Evolutionary conservation across 192 early-diverging fungal species (phyloP).

Genomic region (Coemansia sp.): DNA sequence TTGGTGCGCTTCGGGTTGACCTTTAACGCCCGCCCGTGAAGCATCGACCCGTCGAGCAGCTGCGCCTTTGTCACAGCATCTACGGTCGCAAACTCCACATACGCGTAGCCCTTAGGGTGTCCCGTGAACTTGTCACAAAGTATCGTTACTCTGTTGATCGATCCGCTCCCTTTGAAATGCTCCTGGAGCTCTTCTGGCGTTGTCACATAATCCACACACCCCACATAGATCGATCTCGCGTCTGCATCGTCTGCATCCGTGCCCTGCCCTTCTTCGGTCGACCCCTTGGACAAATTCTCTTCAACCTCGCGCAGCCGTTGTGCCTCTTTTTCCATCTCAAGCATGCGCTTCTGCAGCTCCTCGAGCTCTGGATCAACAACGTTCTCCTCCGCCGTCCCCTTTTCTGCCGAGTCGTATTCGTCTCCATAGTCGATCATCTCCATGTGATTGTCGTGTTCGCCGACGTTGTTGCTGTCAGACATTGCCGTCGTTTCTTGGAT

Average conservation of each 20-base stretch:
- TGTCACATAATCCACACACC: slow-evolving; percentile 93
- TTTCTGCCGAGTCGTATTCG: slow-evolving; percentile 11
- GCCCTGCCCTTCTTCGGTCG: slow-evolving; percentile 14
- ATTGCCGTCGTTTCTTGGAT: not conserved
- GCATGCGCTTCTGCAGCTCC: slow-evolving; percentile 48
- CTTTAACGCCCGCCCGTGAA: slow-evolving; percentile 83
- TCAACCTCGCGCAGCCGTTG: slow-evolving; percentile 53
- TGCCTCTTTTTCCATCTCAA: slow-evolving; percentile 55
- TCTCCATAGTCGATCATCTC: slow-evolving; percentile 31
- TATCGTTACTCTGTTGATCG: slow-evolving; percentile 96
- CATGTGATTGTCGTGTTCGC: slow-evolving; percentile 16
- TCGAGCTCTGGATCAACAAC: slow-evolving; percentile 44
- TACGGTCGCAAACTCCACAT: slow-evolving; percentile 93
- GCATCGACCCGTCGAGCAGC: slow-evolving; percentile 84
- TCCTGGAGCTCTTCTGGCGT: slow-evolving; percentile 95
- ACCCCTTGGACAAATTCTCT: slow-evolving; percentile 44
- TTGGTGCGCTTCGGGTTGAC: slow-evolving; percentile 94
- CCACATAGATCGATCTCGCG: slow-evolving; percentile 88
- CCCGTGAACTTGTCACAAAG: slow-evolving; percentile 93
- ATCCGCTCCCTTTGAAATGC: slow-evolving; percentile 93
- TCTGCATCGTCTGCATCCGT: slow-evolving; percentile 64
- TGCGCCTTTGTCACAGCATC: slow-evolving; percentile 80
- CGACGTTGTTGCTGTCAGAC: slow-evolving; percentile 1
- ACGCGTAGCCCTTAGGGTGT: slow-evolving; percentile 90
- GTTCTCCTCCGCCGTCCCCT: slow-evolving; percentile 19